Evolutionary conservation across 371 early-diverging fungal species (phyloP).

Genomic region (Conidiobolus incongruus): DNA sequence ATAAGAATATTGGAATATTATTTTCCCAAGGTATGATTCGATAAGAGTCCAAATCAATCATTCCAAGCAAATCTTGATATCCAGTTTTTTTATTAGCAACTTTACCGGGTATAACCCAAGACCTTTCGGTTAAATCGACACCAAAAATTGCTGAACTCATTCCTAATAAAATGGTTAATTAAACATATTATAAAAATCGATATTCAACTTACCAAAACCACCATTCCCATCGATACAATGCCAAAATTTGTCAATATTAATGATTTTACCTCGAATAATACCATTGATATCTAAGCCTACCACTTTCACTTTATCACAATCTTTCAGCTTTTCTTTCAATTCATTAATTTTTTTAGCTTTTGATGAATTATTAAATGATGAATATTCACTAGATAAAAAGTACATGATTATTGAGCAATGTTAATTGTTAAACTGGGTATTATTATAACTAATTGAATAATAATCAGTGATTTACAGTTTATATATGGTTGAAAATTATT

Average conservation of each 20-base stretch:
- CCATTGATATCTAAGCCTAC: constrained; percentile 59
- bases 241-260: constrained; percentile 39
- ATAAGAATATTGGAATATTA: constrained; percentile 46
- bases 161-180: too few species aligned
- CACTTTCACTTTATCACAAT: constrained; percentile 27
- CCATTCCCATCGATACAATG: constrained; percentile 26
- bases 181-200: background rate
- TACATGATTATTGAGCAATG: too few species aligned
- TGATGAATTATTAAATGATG: too few species aligned
- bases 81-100: constrained; percentile 11
- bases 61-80: constrained; percentile 40
- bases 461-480: too few species aligned
- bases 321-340: too few species aligned
- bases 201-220: constrained; percentile 39
- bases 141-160: constrained; percentile 65
- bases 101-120: constrained; percentile 13
- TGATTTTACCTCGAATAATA: constrained; percentile 47
- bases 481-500: too few species aligned
- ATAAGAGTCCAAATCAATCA: constrained; percentile 33
- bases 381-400: too few species aligned
- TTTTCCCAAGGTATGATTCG: constrained; percentile 59
- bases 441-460: too few species aligned
- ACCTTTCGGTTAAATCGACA: constrained; percentile 48
- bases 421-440: too few species aligned
- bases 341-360: too few species aligned